These are phyloP conservation scores for Colletotrichum gigasporum DNA, from an alignment of 2,329 filamentous ascomycete genomes.

Conservation along the genomic window DNA sequence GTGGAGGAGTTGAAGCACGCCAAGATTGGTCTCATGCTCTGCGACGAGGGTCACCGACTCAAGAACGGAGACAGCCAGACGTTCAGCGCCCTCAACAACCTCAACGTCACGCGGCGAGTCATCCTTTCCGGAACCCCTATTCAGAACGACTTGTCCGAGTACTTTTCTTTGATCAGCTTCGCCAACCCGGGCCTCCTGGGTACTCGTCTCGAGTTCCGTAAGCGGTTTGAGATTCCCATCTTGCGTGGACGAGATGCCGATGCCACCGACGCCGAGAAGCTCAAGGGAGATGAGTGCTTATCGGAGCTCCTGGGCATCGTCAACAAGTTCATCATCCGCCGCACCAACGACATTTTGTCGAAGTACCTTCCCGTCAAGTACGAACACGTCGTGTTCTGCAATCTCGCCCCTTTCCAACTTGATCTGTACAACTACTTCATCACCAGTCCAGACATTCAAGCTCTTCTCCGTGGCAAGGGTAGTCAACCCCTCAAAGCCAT, in stretches of 20 bases:
- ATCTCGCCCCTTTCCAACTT: conserved; percentile 89
- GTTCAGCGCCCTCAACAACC: conserved; percentile 86
- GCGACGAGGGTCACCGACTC: conserved; percentile 94
- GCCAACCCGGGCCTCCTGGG: conserved; percentile 94
- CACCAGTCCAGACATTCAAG: conserved; percentile 93
- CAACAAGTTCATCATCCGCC: conserved; percentile 98
- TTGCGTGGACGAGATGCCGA: conserved; percentile 90
- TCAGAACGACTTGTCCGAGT: conserved; percentile 98
- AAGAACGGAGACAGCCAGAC: conserved; percentile 98
- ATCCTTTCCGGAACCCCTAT: conserved; percentile 98
- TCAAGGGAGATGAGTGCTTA: conserved; percentile 85
- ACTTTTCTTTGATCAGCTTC: conserved; percentile 95
- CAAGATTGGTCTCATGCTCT: conserved; percentile 90
- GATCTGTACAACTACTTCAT: conserved; percentile 98
- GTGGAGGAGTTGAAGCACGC: conserved; percentile 90
- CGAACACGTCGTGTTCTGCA: conserved; percentile 98
- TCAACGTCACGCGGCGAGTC: conserved; percentile 91
- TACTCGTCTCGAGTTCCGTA: conserved; percentile 89
- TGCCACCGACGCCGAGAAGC: conserved; percentile 82
- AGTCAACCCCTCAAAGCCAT: conserved; percentile 97
- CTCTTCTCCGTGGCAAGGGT: conserved; percentile 89
- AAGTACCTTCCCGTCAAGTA: conserved; percentile 99
- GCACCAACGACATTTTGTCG: conserved; percentile 96
- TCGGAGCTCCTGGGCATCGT: conserved; percentile 83
- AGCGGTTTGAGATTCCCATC: conserved; percentile 93